Evolutionary conservation across 1,139 yeast genomes (phyloP).

Genomic region (Yamadazyma blattariae): DNA sequence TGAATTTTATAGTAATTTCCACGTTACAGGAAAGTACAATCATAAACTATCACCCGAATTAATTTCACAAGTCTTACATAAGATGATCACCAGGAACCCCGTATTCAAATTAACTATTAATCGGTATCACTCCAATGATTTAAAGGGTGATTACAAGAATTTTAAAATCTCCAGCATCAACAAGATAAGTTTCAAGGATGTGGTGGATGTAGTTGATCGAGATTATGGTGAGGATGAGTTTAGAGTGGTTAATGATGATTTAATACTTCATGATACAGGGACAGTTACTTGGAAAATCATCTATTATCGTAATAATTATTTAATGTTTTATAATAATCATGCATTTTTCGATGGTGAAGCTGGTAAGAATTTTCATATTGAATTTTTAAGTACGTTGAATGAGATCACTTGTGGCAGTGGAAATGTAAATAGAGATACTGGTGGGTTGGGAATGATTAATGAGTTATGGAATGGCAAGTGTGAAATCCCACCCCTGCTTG

Average conservation of each 20-base stretch:
- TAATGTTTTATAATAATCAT: not conserved
- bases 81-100: not conserved
- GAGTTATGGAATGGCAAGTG: no score
- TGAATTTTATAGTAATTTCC: slow-evolving; percentile 1
- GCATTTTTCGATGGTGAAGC: not conserved
- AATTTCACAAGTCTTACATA: not conserved
- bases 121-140: not conserved
- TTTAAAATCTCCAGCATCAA: not conserved
- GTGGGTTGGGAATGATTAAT: no score
- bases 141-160: not conserved
- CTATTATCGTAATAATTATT: not conserved
- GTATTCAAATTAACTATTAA: not conserved
- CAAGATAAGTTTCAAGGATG: not conserved
- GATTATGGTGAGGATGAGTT: not conserved
- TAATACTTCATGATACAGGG: not conserved
- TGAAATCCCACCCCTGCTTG: not conserved
- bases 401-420: no score
- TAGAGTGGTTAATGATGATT: not conserved
- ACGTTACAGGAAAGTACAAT: not conserved
- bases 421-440: no score
- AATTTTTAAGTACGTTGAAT: not conserved
- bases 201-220: not conserved
- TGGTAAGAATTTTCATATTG: not conserved
- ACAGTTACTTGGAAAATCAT: not conserved
- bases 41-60: not conserved